Evolutionary conservation across 2,329 filamentous ascomycete genomes (phyloP), one percentile per base, ranked within the genome.

Genomic region (Fusarium hostae): DNA sequence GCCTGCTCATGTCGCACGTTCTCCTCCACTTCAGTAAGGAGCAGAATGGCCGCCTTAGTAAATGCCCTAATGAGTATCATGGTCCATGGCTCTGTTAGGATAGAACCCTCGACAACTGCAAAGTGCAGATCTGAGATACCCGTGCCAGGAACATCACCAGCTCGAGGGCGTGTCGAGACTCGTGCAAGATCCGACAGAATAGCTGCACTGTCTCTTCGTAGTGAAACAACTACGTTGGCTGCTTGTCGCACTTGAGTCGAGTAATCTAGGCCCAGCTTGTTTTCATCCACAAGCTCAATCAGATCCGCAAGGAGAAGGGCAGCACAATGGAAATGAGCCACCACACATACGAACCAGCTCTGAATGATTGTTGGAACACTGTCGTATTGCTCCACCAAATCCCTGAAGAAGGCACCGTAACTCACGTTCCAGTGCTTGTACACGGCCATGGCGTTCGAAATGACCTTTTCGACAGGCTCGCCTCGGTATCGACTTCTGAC

Each of bases 41-140:
- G 77, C 20, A 79, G 62, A 8, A 80, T 73, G 5, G 78, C 83
- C 1, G 86, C 84, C 72, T 84, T 86, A 28, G 84, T 82, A 63
- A 89, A 89, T 0, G 84, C 84, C 30, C 86, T 81, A 45, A 88
- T 84, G 32, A 89, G 77, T 5, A 89, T 84, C 41, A 85, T 84
- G 3, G 87, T 88, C 88, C 88, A 90, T 5, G 88, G 88, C 70
- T 90, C 88, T 1, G 87, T 88, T 60, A 90, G 75, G n/a, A 90
- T 80, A 2, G 87, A 85, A 5, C 85, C 86, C 63, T 88, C 82
- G 44, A 84, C 86, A 28, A 88, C 81, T 1, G 86, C 86, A 61
- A 85, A 84, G 73, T 89, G 87, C 59, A 87, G 86, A 26, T 85
- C 83, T 4, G 72, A 69, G 45, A 72, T 58, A 32, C 75, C 74